These are phyloP conservation scores for Chaetomium sp. DNA, from an alignment of 2,329 filamentous ascomycete genomes.

Conservation along the genomic window DNA sequence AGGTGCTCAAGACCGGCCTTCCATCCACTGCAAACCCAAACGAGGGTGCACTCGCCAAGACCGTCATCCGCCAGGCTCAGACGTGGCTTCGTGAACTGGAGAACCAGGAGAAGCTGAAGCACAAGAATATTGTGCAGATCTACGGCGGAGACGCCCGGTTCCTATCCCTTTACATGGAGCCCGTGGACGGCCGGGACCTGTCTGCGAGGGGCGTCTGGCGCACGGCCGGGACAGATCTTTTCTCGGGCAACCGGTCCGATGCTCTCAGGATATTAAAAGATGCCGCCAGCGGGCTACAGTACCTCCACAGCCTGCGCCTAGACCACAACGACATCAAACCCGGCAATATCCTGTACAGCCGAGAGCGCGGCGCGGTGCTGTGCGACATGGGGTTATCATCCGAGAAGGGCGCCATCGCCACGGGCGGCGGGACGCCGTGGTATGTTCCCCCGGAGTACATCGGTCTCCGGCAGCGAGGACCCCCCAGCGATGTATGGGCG, in stretches of 20 bases:
- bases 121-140: slow-evolving; percentile 52
- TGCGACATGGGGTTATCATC: slow-evolving; percentile 56
- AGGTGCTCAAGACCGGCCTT: slow-evolving; percentile 51
- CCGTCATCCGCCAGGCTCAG: slow-evolving; percentile 53
- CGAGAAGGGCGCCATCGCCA: slow-evolving; percentile 29
- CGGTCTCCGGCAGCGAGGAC: slow-evolving; percentile 45
- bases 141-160: slow-evolving; percentile 55
- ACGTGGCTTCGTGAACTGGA: slow-evolving; percentile 54
- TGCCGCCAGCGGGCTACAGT: slow-evolving; percentile 48
- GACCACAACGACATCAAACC: slow-evolving; percentile 60
- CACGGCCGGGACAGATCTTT: slow-evolving; percentile 40
- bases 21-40: slow-evolving; percentile 30
- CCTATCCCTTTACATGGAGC: slow-evolving; percentile 56
- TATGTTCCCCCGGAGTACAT: slow-evolving; percentile 58
- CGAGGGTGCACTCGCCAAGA: slow-evolving; percentile 45
- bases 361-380: slow-evolving; percentile 51
- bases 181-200: slow-evolving; percentile 51
- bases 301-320: slow-evolving; percentile 47
- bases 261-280: slow-evolving; percentile 48
- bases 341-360: slow-evolving; percentile 54
- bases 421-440: slow-evolving; percentile 52
- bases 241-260: slow-evolving; percentile 43
- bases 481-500: slow-evolving; percentile 53
- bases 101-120: slow-evolving; percentile 48
- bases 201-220: slow-evolving; percentile 46